Evolutionary conservation across 768 basidiomycete species (phyloP).

Genomic region (Pisolithus tinctorius): DNA sequence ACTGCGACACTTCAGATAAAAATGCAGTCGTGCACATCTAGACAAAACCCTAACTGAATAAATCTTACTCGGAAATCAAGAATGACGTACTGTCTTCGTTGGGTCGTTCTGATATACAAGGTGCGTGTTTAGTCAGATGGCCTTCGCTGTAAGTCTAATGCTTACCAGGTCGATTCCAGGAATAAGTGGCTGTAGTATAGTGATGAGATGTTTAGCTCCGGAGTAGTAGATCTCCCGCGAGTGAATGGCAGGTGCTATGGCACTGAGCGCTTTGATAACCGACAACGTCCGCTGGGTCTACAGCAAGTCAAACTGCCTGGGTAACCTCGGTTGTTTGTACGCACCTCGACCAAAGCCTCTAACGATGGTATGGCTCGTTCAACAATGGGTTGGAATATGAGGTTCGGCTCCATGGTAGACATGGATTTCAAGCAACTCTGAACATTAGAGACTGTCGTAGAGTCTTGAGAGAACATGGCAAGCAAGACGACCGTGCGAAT

Average conservation of each 20-base stretch:
- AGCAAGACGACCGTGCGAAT: conserved; percentile 84
- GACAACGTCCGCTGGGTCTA: conserved; percentile 87
- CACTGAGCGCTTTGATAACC: conserved; percentile 77
- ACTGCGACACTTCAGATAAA: conserved; percentile 54
- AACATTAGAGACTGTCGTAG: conserved; percentile 71
- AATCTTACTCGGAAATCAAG: conserved; percentile 37
- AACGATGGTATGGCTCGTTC: conserved; percentile 88
- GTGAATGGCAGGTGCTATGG: conserved; percentile 68
- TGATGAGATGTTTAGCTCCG: conserved; percentile 84
- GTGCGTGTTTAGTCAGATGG: not conserved
- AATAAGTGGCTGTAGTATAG: conserved; percentile 80
- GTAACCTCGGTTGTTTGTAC: not conserved
- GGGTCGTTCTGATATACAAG: conserved; percentile 59
- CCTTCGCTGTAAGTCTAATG: not conserved
- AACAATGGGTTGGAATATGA: conserved; percentile 87
- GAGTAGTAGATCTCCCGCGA: conserved; percentile 74
- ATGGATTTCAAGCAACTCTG: conserved; percentile 74
- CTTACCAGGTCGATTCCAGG: conserved; percentile 88
- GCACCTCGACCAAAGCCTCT: conserved; percentile 78
- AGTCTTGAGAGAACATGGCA: conserved; percentile 87
- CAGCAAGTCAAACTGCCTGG: not conserved
- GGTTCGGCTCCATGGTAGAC: conserved; percentile 70
- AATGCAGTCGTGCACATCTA: conserved; percentile 51
- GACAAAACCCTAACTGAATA: not conserved
- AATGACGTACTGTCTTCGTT: conserved; percentile 70